Evolutionary conservation across 805 yeast genomes (phyloP), one percentile per base, ranked within the genome.

Genomic region (Monosporozyma aquatica): DNA sequence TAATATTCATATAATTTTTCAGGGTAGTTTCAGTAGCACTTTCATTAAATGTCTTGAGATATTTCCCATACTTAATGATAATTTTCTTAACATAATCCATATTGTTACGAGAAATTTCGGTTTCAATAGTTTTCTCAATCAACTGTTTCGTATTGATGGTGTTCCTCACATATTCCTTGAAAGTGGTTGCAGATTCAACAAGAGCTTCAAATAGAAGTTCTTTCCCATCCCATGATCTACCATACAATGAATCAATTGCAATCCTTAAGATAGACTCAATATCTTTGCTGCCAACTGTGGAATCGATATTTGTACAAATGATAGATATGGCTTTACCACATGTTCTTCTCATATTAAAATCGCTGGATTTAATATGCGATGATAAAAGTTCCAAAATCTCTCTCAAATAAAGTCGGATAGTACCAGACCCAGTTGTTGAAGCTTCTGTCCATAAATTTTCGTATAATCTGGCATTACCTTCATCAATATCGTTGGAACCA

Each of bases 191-290:
- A 25, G 83, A 67, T 1, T 75, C 62, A 0, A 84, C 82, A 42
- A 89, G 64, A 0, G 95, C 84, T 28, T 76, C 77, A 15, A 87
- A 65, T 1, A 92, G 72, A 23, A 69, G 61, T 51, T 87, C 96
- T 54, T 90, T 90, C 5, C 97, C 97, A 13, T 71, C 70, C 92
- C 95, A 90, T 8, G 90, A 74, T 46, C 94, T 75, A 1, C 96
- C 96, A 43, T 71, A 68, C 43, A 79, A 69, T 0, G 94, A 76
- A 23, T 70, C 71, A 14, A 83, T 56, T 37, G 86, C 65, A 6
- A 78, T 65, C 0, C 66, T 61, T 44, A 83, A 74, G 14, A 86
- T 57, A 14, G 51, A 57, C 2, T 55, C 55, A 2, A 67, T 54
- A 3, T 61, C 57, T 32, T 53, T 46, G 18, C 50, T 58, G 4